Percentiles rank a stretch among this genome's conserved stretches.
These are phyloP conservation scores for Xylaria sp. DNA, from an alignment of 2,329 filamentous ascomycete genomes.

Conservation along the genomic window DNA sequence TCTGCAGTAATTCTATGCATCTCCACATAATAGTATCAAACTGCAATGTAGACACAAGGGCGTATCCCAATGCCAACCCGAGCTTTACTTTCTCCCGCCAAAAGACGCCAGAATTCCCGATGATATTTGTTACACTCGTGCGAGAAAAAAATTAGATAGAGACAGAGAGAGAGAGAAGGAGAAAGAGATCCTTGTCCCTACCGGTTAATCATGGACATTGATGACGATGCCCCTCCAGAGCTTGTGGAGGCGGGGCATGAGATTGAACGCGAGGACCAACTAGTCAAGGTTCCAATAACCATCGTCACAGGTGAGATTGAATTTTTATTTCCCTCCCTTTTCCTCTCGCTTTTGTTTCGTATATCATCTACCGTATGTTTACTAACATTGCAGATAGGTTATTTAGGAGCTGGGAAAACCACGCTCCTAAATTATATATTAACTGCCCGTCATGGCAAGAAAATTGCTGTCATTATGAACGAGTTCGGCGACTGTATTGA, in stretches of 20 bases:
- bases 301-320: constrained; percentile 76
- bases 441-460: constrained; percentile 94
- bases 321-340: no score
- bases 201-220: constrained; percentile 63
- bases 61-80: not conserved
- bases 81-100: not conserved
- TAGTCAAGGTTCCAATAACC: constrained; percentile 81
- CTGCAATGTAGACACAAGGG: not conserved
- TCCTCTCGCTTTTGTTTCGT: not conserved
- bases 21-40: not conserved
- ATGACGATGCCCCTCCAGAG: constrained; percentile 75
- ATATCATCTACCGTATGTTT: not conserved
- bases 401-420: constrained; percentile 95
- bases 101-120: not conserved
- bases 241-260: constrained; percentile 56
- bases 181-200: not conserved
- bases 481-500: constrained; percentile 85
- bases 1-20: not conserved
- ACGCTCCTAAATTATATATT: constrained; percentile 96
- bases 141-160: not conserved
- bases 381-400: constrained; percentile 67
- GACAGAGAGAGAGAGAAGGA: not conserved
- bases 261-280: constrained; percentile 60
- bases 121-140: not conserved
- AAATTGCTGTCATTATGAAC: constrained; percentile 97